Evolutionary conservation across 306 rosid genomes (phyloP), one percentile per base, ranked within the genome.

Genomic region (Cicer cuneatum): DNA sequence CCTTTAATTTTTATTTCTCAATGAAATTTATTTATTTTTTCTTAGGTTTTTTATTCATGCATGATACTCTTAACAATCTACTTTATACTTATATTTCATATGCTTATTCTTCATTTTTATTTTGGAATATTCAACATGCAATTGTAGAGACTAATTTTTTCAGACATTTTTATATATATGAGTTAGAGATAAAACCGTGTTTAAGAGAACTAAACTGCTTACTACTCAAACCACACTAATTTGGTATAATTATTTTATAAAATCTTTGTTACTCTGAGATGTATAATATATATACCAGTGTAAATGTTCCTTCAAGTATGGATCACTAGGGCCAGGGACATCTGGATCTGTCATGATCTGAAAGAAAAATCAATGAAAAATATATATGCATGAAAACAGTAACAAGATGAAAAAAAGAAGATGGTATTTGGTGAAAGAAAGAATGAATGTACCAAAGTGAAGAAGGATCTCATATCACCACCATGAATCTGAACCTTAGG

Each of bases 281-380:
- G 39, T 24, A 57, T 24, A 59, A 10, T 13, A 59, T 39, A 39
- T 39, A 6, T 87, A 93, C 97, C 97, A 91, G 86, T 93, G 98
- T 29, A 93, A 78, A 71, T 91, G 98, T 82, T 93, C 97, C 78
- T 87, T 87, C 67, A 93, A 71, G 81, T 85, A 93, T 13, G 98
- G 98, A 77, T 93, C 97, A 88, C 98, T 91, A 5, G 98, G 98
- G 71, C 98, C 97, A 12, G 98, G 98, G 43, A 91, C 98, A 43
- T 93, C 97, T 42, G 98, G 97, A 69, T 93, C 97, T 59, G 89
- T 93, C 96, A 93, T 87, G 63, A 93, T 82, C 97, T 93, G 65
- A 38, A 11, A 60, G 13, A 46, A 53, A 24, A 51, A 48, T 60
- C 68, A 75, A 75, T 6, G 60, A 15, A 46, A 59, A 10, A 43